These are phyloP conservation scores for Anthracocystis walkeri DNA, from an alignment of 1,284 basidiomycete species.

Conservation along the genomic window DNA sequence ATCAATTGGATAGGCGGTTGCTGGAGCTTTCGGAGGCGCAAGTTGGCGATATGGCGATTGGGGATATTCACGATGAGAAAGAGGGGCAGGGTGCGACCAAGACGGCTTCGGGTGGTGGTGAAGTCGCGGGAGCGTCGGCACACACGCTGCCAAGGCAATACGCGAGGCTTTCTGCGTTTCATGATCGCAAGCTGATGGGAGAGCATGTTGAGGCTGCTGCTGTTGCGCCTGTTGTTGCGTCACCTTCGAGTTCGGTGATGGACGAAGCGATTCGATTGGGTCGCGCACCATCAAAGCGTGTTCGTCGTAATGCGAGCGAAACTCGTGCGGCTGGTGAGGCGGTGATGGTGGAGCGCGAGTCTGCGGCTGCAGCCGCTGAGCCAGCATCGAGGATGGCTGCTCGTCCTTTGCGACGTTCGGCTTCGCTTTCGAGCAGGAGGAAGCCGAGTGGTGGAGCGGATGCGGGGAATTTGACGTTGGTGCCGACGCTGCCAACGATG, in stretches of 20 bases:
- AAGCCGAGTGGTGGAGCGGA: slow-evolving; percentile 5
- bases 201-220: slow-evolving; percentile 1
- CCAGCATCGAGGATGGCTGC: not conserved
- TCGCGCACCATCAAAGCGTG: slow-evolving; percentile 45
- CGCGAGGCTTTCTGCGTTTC: slow-evolving; percentile 41
- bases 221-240: not conserved
- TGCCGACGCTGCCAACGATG: not conserved
- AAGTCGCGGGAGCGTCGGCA: not conserved
- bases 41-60: slow-evolving; percentile 3
- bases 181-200: slow-evolving; percentile 23
- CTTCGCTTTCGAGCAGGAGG: slow-evolving; percentile 16
- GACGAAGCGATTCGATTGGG: slow-evolving; percentile 48
- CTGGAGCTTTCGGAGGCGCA: slow-evolving; percentile 29
- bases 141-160: slow-evolving; percentile 2
- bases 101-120: no score
- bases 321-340: slow-evolving; percentile 33
- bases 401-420: slow-evolving; percentile 16
- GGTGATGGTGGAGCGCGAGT: slow-evolving; percentile 23
- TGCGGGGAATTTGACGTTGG: slow-evolving; percentile 13
- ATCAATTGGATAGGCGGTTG: slow-evolving; percentile 20
- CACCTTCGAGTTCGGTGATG: slow-evolving; percentile 3
- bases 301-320: slow-evolving; percentile 36
- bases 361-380: not conserved
- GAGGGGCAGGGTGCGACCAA: not conserved
- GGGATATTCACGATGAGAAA: slow-evolving; percentile 9